Evolutionary conservation across 352 stramenopile genomes (phyloP).

Genomic region (Thalassiosira exigua): DNA sequence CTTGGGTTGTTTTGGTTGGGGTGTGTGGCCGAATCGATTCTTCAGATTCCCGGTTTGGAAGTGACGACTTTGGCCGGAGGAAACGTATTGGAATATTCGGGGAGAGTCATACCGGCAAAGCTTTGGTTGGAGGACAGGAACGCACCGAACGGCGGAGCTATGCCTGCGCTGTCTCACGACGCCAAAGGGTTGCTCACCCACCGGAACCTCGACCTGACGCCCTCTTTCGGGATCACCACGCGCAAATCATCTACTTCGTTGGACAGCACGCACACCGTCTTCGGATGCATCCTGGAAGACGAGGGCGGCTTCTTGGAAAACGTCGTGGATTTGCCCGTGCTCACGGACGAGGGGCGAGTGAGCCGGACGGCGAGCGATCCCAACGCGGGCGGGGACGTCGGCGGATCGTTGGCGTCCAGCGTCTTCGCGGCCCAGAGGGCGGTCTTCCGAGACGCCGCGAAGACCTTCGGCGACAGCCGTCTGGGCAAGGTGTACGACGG

Average conservation of each 20-base stretch:
- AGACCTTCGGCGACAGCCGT: slow-evolving; percentile 76
- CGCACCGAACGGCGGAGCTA: not conserved
- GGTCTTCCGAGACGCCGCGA: slow-evolving; percentile 79
- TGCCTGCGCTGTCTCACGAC: slow-evolving; percentile 57
- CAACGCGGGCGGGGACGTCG: slow-evolving; percentile 27
- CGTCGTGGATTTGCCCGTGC: slow-evolving; percentile 68
- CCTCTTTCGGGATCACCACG: slow-evolving; percentile 82
- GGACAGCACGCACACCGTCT: slow-evolving; percentile 76
- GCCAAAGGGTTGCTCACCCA: slow-evolving; percentile 79
- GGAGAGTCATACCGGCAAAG: slow-evolving; percentile 64
- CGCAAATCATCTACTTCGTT: slow-evolving; percentile 49
- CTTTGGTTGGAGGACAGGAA: slow-evolving; percentile 74
- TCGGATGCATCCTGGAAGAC: slow-evolving; percentile 76
- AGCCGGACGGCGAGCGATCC: slow-evolving; percentile 35
- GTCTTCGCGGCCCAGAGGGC: slow-evolving; percentile 74
- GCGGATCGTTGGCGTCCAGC: slow-evolving; percentile 55
- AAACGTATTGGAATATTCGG: slow-evolving; percentile 75
- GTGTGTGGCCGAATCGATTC: too few species aligned
- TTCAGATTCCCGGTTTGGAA: slow-evolving; percentile 73
- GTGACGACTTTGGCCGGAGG: slow-evolving; percentile 60
- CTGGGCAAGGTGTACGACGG: slow-evolving; percentile 80
- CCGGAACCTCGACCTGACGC: slow-evolving; percentile 67
- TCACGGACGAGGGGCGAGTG: slow-evolving; percentile 44
- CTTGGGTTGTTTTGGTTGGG: too few species aligned
- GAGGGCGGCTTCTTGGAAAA: slow-evolving; percentile 59